A percentile compares a stretch with the other conserved stretches of the same genome.
Conservation (phyloP, 208 protist genomes). For the Acanthamoeba culbertsoni region DNA sequence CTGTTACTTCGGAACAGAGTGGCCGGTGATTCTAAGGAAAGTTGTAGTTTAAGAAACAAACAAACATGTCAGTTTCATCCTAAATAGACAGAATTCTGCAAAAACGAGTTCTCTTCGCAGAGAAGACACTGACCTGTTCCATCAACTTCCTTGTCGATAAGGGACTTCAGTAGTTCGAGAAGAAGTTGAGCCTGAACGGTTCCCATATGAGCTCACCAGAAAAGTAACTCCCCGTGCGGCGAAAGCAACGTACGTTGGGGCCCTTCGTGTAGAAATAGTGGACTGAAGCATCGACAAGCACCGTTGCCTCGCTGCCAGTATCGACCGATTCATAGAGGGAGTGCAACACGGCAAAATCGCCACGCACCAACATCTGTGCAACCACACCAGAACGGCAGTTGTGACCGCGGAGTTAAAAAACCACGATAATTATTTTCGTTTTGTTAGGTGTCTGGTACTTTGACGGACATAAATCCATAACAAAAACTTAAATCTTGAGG, state of each 20-base stretch:
- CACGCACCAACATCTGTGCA: constrained; percentile 28
- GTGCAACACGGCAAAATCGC: constrained; percentile 38
- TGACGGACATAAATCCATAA: background rate
- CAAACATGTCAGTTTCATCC: no score
- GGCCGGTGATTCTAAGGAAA: constrained; percentile 34
- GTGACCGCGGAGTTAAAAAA: background rate
- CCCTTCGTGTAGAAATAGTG: constrained; percentile 45
- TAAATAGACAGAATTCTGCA: no score
- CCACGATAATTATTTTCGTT: background rate
- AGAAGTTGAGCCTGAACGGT: background rate
- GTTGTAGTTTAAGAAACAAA: no score
- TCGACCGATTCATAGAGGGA: background rate
- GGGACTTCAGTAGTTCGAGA: constrained; percentile 46
- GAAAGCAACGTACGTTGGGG: background rate
- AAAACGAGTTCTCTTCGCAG: background rate
- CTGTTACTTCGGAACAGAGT: constrained; percentile 75
- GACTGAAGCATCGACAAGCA: constrained; percentile 20
- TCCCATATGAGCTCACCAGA: background rate
- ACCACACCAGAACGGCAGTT: background rate
- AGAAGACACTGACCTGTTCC: background rate
- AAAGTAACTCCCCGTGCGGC: background rate
- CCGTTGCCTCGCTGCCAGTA: constrained; percentile 26
- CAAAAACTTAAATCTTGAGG: background rate
- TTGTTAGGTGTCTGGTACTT: background rate
- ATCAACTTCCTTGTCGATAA: constrained; percentile 47